Percentiles rank a stretch among this genome's conserved stretches.
Evolutionary conservation across 352 stramenopile genomes (phyloP).

Genomic region (Halophytophthora polymorphica): DNA sequence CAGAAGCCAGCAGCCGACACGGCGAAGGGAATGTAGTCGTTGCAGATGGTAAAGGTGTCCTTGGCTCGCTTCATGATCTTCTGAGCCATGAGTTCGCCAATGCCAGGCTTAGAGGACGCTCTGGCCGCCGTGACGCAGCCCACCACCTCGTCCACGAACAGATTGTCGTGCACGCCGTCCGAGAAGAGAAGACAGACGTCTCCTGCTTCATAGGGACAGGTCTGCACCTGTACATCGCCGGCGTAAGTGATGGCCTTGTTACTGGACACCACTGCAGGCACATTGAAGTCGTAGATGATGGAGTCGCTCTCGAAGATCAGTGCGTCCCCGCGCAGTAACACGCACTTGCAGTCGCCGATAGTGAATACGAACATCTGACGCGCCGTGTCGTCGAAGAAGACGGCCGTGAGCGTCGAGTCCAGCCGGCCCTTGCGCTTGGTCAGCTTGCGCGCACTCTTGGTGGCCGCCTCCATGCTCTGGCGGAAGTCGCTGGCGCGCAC

Average conservation of each 20-base stretch:
- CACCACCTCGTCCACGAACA: constrained; percentile 83
- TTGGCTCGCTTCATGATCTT: constrained; percentile 65
- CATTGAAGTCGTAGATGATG: constrained; percentile 90
- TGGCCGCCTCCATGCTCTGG: constrained; percentile 63
- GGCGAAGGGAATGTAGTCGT: constrained; percentile 83
- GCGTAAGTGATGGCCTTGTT: constrained; percentile 84
- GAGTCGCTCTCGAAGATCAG: constrained; percentile 88
- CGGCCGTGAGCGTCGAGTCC: constrained; percentile 80
- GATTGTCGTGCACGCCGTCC: constrained; percentile 85
- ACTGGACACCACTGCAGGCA: constrained; percentile 82
- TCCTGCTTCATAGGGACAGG: constrained; percentile 61
- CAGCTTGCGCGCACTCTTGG: constrained; percentile 67
- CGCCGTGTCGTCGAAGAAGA: constrained; percentile 73
- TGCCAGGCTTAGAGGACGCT: constrained; percentile 22
- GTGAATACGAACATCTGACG: constrained; percentile 82
- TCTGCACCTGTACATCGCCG: constrained; percentile 69
- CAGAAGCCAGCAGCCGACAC: constrained; percentile 82
- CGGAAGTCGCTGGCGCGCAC: constrained; percentile 63
- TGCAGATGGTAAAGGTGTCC: constrained; percentile 59
- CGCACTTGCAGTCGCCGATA: constrained; percentile 87
- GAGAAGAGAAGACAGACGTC: constrained; percentile 85
- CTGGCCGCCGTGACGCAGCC: constrained; percentile 40
- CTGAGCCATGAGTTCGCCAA: constrained; percentile 75
- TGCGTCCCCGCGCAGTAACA: constrained; percentile 54
- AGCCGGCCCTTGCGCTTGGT: constrained; percentile 78